Evolutionary conservation across 2,329 filamentous ascomycete species (phyloP).

Genomic region (Metarhizium humberi): DNA sequence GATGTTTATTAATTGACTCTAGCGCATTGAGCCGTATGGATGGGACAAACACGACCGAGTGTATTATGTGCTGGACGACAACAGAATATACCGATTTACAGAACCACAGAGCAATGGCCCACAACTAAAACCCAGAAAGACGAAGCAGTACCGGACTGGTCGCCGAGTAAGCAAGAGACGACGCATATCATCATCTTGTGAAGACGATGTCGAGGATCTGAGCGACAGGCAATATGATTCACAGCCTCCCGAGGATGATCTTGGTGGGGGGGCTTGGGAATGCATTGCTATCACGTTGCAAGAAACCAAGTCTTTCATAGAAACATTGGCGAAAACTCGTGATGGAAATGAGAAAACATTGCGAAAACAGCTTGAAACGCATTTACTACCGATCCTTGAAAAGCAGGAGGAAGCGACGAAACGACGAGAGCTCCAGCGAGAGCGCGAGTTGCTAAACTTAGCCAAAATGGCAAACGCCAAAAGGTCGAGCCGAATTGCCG

Average conservation of each 20-base stretch:
- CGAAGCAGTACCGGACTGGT: slow-evolving; percentile 38
- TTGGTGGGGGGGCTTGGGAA: slow-evolving; percentile 79
- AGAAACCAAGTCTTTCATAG: slow-evolving; percentile 66
- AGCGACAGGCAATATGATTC: slow-evolving; percentile 19
- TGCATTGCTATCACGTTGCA: slow-evolving; percentile 75
- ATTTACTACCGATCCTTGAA: slow-evolving; percentile 78
- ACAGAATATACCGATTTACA: slow-evolving; percentile 82
- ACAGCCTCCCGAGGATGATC: slow-evolving; percentile 39
- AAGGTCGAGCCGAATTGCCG: slow-evolving; percentile 80
- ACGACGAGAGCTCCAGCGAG: slow-evolving; percentile 54
- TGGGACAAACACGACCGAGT: slow-evolving; percentile 82
- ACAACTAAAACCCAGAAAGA: slow-evolving; percentile 59
- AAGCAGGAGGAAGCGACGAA: slow-evolving; percentile 69
- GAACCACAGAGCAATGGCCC: slow-evolving; percentile 54
- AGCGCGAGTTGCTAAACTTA: slow-evolving; percentile 71
- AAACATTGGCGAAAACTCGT: slow-evolving; percentile 62
- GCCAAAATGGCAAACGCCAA: slow-evolving; percentile 91
- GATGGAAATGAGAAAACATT: slow-evolving; percentile 81
- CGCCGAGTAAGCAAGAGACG: slow-evolving; percentile 64
- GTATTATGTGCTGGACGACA: slow-evolving; percentile 90
- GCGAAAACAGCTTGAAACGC: slow-evolving; percentile 59
- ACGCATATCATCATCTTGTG: slow-evolving; percentile 36
- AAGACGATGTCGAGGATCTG: slow-evolving; percentile 19
- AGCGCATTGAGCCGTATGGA: slow-evolving; percentile 74
- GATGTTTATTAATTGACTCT: slow-evolving; percentile 10